These are phyloP conservation scores for Acorus calamus DNA, from an alignment of 106 monocot genomes.

Conservation along the genomic window DNA sequence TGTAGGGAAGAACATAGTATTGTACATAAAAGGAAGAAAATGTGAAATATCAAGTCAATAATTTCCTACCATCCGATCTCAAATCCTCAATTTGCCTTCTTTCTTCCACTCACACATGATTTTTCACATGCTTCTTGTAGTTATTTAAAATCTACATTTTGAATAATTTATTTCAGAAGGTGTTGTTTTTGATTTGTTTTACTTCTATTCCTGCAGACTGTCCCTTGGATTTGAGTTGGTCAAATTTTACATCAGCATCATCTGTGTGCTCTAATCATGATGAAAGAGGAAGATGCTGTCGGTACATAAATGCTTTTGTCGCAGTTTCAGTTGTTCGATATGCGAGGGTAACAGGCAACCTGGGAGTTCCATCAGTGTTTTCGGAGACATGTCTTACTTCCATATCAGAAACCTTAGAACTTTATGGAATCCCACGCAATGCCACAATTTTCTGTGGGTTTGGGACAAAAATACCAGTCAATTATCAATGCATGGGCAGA, in stretches of 20 bases:
- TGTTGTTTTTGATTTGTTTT: constrained; percentile 2
- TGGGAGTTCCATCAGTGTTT: constrained; percentile 78
- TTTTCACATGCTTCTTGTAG: no score
- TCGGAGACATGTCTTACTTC: constrained; percentile 58
- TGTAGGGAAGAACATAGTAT: no score
- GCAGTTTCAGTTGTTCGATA: constrained; percentile 72
- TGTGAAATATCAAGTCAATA: no score
- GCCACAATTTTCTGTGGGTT: constrained; percentile 55
- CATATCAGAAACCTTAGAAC: constrained; percentile 45
- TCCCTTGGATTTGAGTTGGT: constrained; percentile 81
- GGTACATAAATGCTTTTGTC: constrained; percentile 75
- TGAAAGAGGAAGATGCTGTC: constrained; percentile 65
- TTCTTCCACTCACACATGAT: no score
- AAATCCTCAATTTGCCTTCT: no score
- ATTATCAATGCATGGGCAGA: constrained; percentile 75
- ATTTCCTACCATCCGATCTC: no score
- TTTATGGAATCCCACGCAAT: constrained; percentile 51
- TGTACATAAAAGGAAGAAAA: no score
- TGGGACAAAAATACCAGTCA: constrained; percentile 77
- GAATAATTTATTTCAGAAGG: not conserved
- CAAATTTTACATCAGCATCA: constrained; percentile 58
- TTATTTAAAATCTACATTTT: no score
- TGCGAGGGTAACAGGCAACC: constrained; percentile 63
- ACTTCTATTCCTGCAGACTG: constrained; percentile 38
- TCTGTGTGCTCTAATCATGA: constrained; percentile 48